These are phyloP conservation scores for Centrapalus pauciflorus DNA, from an alignment of 129 eudicot genomes.

Conservation along the genomic window DNA sequence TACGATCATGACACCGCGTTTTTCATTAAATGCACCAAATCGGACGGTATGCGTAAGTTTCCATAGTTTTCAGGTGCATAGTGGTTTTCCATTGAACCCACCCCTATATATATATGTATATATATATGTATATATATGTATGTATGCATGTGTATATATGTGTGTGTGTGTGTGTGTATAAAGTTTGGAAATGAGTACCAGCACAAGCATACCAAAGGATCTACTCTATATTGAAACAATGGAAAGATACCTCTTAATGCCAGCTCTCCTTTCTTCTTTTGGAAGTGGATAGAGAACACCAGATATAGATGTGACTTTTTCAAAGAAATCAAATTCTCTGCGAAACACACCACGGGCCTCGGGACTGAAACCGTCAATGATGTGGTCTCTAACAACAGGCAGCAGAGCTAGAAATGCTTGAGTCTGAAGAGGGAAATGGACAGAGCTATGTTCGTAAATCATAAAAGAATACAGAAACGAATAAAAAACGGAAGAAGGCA, in stretches of 20 bases:
- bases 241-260: constrained; percentile 64
- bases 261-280: constrained; percentile 94
- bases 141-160: too few relatives aligned
- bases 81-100: too few relatives aligned
- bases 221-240: constrained; percentile 4
- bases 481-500: not conserved
- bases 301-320: constrained; percentile 93
- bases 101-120: too few relatives aligned
- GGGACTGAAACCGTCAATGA: constrained; percentile 71
- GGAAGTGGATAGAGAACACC: constrained; percentile 91
- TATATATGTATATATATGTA: too few relatives aligned
- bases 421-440: constrained; percentile 40
- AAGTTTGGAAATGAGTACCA: too few relatives aligned
- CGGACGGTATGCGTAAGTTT: too few relatives aligned
- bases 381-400: constrained; percentile 74
- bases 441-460: not conserved
- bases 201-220: not conserved
- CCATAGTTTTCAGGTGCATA: too few relatives aligned
- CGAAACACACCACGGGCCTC: constrained; percentile 75
- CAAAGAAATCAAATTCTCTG: constrained; percentile 97
- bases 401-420: constrained; percentile 58
- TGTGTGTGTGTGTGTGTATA: too few relatives aligned
- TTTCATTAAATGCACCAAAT: too few relatives aligned
- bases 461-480: not conserved
- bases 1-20: too few relatives aligned